A percentile compares a stretch with the other conserved stretches of the same genome.
phyloP scores from a whole-genome alignment of 2,329 filamentous ascomycete species.

The Cadophora gregata region DNA sequence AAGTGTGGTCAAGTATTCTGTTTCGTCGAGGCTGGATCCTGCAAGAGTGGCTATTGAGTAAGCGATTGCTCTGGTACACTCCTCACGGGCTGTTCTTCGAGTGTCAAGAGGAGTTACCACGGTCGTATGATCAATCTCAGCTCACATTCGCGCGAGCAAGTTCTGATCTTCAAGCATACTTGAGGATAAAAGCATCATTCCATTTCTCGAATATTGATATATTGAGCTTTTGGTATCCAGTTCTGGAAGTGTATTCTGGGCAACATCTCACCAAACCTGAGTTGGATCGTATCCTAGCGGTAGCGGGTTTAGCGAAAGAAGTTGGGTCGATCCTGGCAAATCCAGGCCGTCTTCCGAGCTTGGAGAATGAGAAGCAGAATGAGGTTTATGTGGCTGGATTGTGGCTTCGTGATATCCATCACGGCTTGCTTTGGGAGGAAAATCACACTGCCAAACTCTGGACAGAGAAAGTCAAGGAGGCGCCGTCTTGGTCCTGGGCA shows the following conservation, averaged over 20 bases:
- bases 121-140: constrained; percentile 3
- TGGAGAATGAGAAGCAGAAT: constrained; percentile 1
- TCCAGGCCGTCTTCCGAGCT: neutral
- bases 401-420: constrained; percentile 20
- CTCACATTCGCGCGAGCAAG: constrained; percentile 4
- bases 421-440: constrained; percentile 17
- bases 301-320: constrained; percentile 19
- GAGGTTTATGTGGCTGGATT: constrained; percentile 20
- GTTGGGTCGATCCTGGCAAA: constrained; percentile 13
- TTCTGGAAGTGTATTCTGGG: constrained; percentile 14
- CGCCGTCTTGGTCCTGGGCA: constrained; percentile 19
- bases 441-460: neutral
- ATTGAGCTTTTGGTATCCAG: constrained; percentile 14
- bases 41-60: constrained; percentile 24
- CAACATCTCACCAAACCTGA: constrained; percentile 16
- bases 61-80: constrained; percentile 19
- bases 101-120: constrained; percentile 16
- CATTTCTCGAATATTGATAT: constrained; percentile 14
- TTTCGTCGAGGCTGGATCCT: constrained; percentile 21
- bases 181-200: constrained; percentile 13
- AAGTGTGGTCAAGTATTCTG: constrained; percentile 13
- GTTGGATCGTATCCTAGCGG: constrained; percentile 7
- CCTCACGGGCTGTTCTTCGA: constrained; percentile 19
- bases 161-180: constrained; percentile 9
- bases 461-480: neutral